Base-by-base conservation (phyloP, 768 basidiomycete genomes). In the Exsudoporus frostii region DNA sequence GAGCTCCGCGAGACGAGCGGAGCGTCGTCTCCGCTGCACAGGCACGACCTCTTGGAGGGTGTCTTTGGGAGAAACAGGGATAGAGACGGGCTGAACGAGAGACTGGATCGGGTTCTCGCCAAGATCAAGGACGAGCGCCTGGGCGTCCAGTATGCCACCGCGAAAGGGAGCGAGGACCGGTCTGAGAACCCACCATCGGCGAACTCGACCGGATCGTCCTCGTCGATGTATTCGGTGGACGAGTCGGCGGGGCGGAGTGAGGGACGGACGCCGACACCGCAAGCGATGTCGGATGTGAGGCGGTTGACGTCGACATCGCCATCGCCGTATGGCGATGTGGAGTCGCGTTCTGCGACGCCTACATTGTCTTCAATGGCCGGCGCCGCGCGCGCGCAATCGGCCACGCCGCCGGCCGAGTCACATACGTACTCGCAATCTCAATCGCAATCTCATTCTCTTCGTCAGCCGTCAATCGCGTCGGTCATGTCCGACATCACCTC, bases 391-490 rank as follows among this genome's bases (percentile, higher is more conserved):
- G 20, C 68, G 20, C 68, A 58, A n/a, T 61, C 68, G 25, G 60
- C 48, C 27, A 64, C 66, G 9, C 59, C 68, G 14, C 44, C 56
- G 15, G 10, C 56, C 0, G 66, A 65, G 42, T 49, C 66, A 0
- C 74, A 72, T 1, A 71, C 76, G 2, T 45, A 62, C 3, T 55
- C 64, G 32, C 48, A 60, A 2, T 37, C 58, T 1, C 58, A 55
- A 2, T 46, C 56, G 0, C 46, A 62, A 15, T 41, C 69, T 1
- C 56, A 56, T 38, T 45, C 66, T 44, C 71, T 79, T 24, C 79
- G 84, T 19, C 82, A 92, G 48, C 82, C 84, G 0, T 90, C 90
- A 0, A 81, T 90, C 51, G 84, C 85, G 1, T 90, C 88, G 27
- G 82, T 88, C 54, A 74, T 89, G 71, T 88, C 90, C 2, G 84